phyloP scores from a whole-genome alignment of 2,329 filamentous ascomycete genomes.

The Arthrobotrys iridis region DNA sequence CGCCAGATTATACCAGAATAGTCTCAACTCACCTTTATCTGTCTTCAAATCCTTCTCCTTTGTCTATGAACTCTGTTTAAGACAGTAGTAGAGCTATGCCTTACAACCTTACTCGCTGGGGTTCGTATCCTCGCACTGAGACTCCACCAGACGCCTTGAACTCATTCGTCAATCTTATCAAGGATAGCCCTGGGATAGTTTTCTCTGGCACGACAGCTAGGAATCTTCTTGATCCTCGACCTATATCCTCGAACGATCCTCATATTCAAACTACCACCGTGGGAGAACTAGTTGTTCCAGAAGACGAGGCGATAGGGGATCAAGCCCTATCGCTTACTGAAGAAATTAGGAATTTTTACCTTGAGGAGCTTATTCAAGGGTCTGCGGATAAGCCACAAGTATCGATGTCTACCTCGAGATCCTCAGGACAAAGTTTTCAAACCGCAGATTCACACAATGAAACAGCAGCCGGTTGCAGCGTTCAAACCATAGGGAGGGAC shows the following conservation, averaged over 20 bases:
- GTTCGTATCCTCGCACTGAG: conserved; percentile 10
- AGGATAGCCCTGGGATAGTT: neutral
- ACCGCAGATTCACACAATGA: neutral
- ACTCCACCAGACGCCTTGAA: neutral
- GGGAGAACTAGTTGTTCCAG: no score
- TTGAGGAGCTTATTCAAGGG: neutral
- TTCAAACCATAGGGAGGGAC: neutral
- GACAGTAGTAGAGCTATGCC: no score
- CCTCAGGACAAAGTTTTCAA: neutral
- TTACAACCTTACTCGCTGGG: conserved; percentile 27
- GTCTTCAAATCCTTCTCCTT: no score
- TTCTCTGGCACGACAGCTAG: neutral
- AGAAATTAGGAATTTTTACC: no score
- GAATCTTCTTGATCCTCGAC: neutral
- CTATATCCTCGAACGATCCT: neutral
- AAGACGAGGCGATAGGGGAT: no score
- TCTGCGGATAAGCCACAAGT: neutral
- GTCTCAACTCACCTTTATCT: no score
- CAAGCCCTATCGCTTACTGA: no score
- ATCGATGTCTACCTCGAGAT: neutral
- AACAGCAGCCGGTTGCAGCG: neutral
- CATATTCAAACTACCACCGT: neutral
- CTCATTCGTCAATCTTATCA: neutral
- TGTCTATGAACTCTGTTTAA: no score
- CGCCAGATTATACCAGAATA: no score